Base-by-base conservation (phyloP, 2,329 filamentous ascomycete species). In the Coleophoma crateriformis region DNA sequence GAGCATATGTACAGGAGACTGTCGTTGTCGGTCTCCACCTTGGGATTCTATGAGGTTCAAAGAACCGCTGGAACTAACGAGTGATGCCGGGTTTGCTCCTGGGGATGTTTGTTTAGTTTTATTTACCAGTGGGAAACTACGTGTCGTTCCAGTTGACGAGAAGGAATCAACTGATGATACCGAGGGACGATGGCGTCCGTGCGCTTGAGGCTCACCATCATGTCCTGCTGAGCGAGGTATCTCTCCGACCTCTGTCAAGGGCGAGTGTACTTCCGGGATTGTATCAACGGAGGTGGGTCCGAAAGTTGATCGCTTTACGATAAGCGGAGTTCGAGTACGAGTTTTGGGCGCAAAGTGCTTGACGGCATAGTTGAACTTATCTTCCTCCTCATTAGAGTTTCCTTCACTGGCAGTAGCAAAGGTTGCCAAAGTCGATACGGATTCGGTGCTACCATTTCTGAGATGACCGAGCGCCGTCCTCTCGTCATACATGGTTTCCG, bases 361-460 rank as follows among this genome's bases (percentile, higher is more conserved):
- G 64, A 71, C 63, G 64, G 68, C 52, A 52, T 56, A 67, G 46
- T 64, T 66, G 40, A 71, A 64, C 45, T 64, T 50, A 37, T 73
- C 71, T 22, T 74, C 72, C 38, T 67, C 63, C 42, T 57, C 56
- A 42, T 65, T 59, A 13, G 56, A 64, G 5, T 67, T 57, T 14
- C 73, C 76, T 64, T 84, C 81, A 3, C 70, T 76, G 5, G 83
- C 83, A 2, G 83, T 86, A 2, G 79, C 81, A 61, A 85, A 87
- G 1, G 79, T 79, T 17, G 77, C 78, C 10, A 78, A 65, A 1
- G 80, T 84, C 11, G 81, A 84, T 10, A 81, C 64, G 0, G 81
- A 85, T 52, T 80, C 77, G n/a, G 68, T 67, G 52, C 81, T 85
- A 35, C 74, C 70, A 17, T 73, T 75, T 46, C 83, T 74, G 14